Evolutionary conservation across 75 land plant species (phyloP), one percentile per base, ranked within the genome.

Genomic region (Chamaecyparis obtusa): DNA sequence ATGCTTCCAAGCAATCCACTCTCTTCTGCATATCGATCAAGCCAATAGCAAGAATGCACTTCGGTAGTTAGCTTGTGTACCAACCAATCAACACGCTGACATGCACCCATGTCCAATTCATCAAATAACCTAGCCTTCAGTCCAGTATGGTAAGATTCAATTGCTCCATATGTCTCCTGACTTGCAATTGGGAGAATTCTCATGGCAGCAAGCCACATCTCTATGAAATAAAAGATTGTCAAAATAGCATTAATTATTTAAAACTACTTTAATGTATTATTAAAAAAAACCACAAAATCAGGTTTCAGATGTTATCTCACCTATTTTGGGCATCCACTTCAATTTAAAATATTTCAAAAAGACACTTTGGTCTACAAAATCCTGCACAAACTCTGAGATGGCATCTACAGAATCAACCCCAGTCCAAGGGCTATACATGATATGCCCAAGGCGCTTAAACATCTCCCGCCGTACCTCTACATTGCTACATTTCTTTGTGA

Each of bases 81-180:
- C 83, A 96, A 88, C 98, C 98, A 96, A 88, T 96, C 98, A 60
- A 95, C 92, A 3, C 94, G 90, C 60, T 93, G 93, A 9, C 92
- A 86, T 76, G 94, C 75, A 90, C 87, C 91, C 76, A 93, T 91
- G 85, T 92, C 93, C 51, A 91, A 88, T 88, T 94, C 96, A 90
- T 93, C 96, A 84, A 90, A 94, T 6, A 93, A 56, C 85, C 91
- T 93, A 19, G 51, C 48, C 85, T 96, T 96, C 86, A 96, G 86
- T 86, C 91, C 95, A 79, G 89, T 51, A 89, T 96, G 95, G 82
- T 93, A 96, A 44, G 93, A 90, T 88, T 96, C 98, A 55, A 96
- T 91, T 16, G 96, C 94, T 78, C 93, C 95, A 86, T 90, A 87
- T 87, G 96, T 91, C 88, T 96, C 98, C 86, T 89, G 96, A 54